phyloP scores from a whole-genome alignment of 768 basidiomycete genomes.

The Mycena chlorophos region DNA sequence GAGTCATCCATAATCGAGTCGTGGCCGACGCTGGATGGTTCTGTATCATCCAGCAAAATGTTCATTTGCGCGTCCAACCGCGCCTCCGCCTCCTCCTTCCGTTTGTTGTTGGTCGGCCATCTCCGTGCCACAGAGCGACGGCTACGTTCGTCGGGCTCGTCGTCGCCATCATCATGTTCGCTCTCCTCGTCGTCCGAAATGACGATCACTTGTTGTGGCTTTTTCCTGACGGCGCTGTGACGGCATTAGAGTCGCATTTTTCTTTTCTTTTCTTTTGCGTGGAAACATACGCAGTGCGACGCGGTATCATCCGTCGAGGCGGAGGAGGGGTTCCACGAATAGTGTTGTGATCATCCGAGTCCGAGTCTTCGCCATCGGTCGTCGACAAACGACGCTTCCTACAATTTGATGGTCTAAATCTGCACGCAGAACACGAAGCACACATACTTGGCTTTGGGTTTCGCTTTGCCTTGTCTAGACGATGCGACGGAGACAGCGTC shows the following conservation, averaged over 20 bases:
- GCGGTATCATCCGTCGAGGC: conserved; percentile 51
- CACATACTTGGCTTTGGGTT: conserved; percentile 44
- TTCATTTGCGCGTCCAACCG: conserved; percentile 42
- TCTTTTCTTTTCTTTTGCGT: neutral
- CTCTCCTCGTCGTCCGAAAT: conserved; percentile 39
- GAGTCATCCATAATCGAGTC: conserved; percentile 55
- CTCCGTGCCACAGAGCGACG: neutral
- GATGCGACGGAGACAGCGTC: conserved; percentile 39
- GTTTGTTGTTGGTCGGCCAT: neutral
- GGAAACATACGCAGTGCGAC: conserved; percentile 55
- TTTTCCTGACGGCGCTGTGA: conserved; percentile 43
- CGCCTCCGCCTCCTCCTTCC: conserved; percentile 35
- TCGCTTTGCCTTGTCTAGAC: conserved; percentile 32
- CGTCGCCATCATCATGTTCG: conserved; percentile 33
- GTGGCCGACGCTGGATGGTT: conserved; percentile 25
- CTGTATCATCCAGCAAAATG: conserved; percentile 37
- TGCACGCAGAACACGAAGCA: neutral
- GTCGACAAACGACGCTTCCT: conserved; percentile 61
- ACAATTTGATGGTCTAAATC: neutral
- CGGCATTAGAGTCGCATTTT: neutral
- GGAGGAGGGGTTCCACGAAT: conserved; percentile 37
- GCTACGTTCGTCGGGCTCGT: neutral
- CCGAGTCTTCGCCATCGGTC: conserved; percentile 46
- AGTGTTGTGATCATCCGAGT: conserved; percentile 35
- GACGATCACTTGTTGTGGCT: conserved; percentile 30